These are phyloP conservation scores for Xylaria sp. DNA, from an alignment of 2,329 filamentous ascomycete species.

Conservation along the genomic window DNA sequence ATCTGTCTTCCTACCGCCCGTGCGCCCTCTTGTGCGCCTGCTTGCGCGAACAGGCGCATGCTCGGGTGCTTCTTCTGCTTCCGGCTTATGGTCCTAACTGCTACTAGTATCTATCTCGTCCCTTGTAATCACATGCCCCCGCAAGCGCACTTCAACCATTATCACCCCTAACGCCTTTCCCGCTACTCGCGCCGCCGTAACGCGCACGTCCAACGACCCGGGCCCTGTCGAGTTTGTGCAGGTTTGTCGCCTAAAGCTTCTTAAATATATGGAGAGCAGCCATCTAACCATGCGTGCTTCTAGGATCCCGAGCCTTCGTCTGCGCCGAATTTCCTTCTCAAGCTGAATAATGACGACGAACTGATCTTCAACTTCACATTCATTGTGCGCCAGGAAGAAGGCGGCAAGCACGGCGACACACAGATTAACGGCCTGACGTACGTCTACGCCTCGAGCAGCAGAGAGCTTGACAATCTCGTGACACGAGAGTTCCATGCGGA, in stretches of 20 bases:
- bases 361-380: slow-evolving; percentile 94
- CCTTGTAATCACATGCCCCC: slow-evolving; percentile 82
- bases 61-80: background rate
- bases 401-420: slow-evolving; percentile 71
- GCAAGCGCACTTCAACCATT: slow-evolving; percentile 79
- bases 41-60: slow-evolving; percentile 38
- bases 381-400: slow-evolving; percentile 72
- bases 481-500: slow-evolving; percentile 97
- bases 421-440: slow-evolving; percentile 90
- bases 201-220: slow-evolving; percentile 78
- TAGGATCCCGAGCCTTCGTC: slow-evolving; percentile 80
- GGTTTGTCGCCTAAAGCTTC: slow-evolving; percentile 62
- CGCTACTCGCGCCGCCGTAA: slow-evolving; percentile 79
- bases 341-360: slow-evolving; percentile 90
- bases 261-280: slow-evolving; percentile 28
- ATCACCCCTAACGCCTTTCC: slow-evolving; percentile 89
- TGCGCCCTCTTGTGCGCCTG: background rate
- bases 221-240: slow-evolving; percentile 89
- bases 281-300: slow-evolving; percentile 37
- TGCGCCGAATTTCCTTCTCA: slow-evolving; percentile 81
- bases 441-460: slow-evolving; percentile 84
- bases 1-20: slow-evolving; percentile 32
- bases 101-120: slow-evolving; percentile 84
- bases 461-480: slow-evolving; percentile 91
- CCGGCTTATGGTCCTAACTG: slow-evolving; percentile 28